These are phyloP conservation scores for Fusarium piperis DNA, from an alignment of 2,329 filamentous ascomycete species.

Conservation along the genomic window DNA sequence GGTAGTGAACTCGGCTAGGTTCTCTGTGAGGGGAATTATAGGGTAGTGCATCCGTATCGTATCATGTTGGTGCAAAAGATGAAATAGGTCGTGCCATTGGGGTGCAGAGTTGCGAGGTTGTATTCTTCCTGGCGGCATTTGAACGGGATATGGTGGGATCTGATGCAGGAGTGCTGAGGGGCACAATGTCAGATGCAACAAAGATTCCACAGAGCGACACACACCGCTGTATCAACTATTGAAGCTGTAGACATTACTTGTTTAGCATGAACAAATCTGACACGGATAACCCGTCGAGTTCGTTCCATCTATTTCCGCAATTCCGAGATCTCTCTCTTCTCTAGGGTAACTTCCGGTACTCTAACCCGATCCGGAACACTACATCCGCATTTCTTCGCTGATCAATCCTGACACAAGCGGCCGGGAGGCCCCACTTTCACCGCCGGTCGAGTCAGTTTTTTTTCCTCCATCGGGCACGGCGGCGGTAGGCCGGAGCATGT, in stretches of 20 bases:
- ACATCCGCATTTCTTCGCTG: not conserved
- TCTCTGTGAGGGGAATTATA: not conserved
- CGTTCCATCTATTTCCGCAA: not conserved
- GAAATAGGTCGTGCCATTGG: not conserved
- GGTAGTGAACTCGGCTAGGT: not conserved
- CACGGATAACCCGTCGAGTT: not conserved
- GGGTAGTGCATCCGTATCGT: not conserved
- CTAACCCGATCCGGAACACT: not conserved
- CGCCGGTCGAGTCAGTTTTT: not conserved
- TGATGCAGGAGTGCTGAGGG: not conserved
- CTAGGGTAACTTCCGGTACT: not conserved
- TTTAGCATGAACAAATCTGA: not conserved
- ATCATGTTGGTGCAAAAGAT: not conserved
- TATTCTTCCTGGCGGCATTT: not conserved
- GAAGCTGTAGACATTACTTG: not conserved
- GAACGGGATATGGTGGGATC: not conserved
- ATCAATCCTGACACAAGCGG: conserved; percentile 8
- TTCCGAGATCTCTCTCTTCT: not conserved
- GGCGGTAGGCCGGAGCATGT: not conserved
- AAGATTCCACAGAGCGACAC: not conserved
- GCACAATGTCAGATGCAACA: not conserved
- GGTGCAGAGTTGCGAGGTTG: not conserved
- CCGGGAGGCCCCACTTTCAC: not conserved
- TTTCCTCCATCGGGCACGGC: too few species aligned
- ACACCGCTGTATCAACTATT: not conserved